Evolutionary conservation across 139 green algal species (phyloP).

Genomic region (Coelastrella sp.): DNA sequence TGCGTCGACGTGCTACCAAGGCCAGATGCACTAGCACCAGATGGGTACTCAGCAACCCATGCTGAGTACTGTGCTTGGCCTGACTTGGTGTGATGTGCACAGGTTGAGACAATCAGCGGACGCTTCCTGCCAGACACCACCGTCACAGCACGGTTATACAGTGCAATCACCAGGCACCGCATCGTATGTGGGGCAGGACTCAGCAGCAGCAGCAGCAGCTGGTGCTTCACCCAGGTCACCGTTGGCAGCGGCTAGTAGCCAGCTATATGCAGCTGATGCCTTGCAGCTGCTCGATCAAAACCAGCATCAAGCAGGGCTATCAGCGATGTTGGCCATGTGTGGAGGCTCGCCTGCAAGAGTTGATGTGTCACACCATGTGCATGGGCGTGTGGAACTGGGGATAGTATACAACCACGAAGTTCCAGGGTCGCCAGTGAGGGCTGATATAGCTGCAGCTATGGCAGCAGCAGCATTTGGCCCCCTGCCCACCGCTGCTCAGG

Average conservation of each 20-base stretch:
- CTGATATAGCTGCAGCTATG: background rate
- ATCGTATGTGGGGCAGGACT: background rate
- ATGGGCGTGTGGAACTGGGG: constrained; percentile 33
- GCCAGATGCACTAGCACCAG: too few species aligned
- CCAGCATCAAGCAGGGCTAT: background rate
- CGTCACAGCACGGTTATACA: constrained; percentile 5
- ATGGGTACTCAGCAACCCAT: too few species aligned
- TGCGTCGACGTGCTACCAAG: background rate
- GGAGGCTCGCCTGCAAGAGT: background rate
- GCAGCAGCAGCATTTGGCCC: background rate
- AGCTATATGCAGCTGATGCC: background rate
- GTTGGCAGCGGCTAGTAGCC: background rate
- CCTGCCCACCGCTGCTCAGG: too few species aligned
- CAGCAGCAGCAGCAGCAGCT: background rate
- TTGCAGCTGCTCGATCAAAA: constrained; percentile 20
- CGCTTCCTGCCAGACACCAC: constrained; percentile 8
- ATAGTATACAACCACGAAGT: background rate
- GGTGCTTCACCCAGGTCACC: background rate
- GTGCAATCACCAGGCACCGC: background rate
- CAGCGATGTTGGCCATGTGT: background rate
- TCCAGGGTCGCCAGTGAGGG: background rate
- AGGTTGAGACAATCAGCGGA: background rate
- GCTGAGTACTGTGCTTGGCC: too few species aligned
- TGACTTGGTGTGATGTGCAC: too few species aligned
- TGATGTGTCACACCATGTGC: constrained; percentile 34